Percentiles rank a stretch among this genome's conserved stretches.
Conservation (phyloP, 768 basidiomycete species). For the Boletus bicolor region DNA sequence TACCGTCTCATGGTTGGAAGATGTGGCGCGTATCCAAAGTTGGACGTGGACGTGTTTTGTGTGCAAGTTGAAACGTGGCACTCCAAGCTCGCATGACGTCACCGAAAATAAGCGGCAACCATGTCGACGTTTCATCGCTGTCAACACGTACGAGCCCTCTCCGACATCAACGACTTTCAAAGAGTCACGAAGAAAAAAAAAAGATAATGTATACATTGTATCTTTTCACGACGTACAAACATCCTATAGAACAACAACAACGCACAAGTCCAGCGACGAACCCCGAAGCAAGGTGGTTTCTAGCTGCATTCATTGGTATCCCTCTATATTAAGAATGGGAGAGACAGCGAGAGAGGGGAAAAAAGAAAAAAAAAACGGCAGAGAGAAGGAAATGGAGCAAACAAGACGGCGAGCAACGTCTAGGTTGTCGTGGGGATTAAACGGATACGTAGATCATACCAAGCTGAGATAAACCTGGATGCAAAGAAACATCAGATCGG, state of each 20-base stretch:
- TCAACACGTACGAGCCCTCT: background rate
- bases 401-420: slow-evolving; percentile 5
- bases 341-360: background rate
- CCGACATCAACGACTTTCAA: background rate
- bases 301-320: slow-evolving; percentile 24
- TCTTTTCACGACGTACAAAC: background rate
- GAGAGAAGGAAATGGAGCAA: background rate
- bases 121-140: background rate
- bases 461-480: slow-evolving; percentile 3
- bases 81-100: background rate
- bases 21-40: no score
- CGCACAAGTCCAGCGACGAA: background rate
- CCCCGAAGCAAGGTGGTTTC: slow-evolving; percentile 5
- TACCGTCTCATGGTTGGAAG: no score
- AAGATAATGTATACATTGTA: background rate
- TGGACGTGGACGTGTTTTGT: no score
- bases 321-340: slow-evolving; percentile 14
- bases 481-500: slow-evolving; percentile 1
- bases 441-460: background rate
- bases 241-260: background rate
- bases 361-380: background rate
- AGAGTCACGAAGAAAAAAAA: background rate
- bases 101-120: background rate
- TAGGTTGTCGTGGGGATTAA: slow-evolving; percentile 4
- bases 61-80: no score